phyloP scores from a whole-genome alignment of 495 filamentous ascomycete genomes.

The Lepidopterella palustris region DNA sequence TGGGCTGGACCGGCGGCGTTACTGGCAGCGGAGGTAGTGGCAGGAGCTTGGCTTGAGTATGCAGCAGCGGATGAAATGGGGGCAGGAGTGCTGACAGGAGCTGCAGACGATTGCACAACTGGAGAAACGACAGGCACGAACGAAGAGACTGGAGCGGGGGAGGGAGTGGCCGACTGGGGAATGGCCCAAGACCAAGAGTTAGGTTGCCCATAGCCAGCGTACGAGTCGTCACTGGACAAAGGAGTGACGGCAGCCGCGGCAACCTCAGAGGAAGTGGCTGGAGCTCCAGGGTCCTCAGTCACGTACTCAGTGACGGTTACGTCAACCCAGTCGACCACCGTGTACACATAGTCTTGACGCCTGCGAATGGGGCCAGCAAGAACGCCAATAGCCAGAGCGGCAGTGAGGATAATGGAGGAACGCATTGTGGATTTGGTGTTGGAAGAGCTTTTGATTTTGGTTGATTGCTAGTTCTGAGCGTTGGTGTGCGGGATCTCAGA shows the following conservation, averaged over 20 bases:
- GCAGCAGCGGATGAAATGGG: slow-evolving; percentile 3
- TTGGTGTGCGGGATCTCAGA: slow-evolving; percentile 25
- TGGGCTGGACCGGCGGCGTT: slow-evolving; percentile 5
- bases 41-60: slow-evolving; percentile 11
- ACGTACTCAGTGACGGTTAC: not conserved
- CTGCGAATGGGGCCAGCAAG: slow-evolving; percentile 54
- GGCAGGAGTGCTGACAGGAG: slow-evolving; percentile 10
- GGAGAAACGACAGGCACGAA: not conserved
- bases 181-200: too few relatives aligned
- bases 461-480: not conserved
- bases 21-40: slow-evolving; percentile 5
- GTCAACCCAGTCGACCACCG: slow-evolving; percentile 1
- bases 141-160: slow-evolving; percentile 1
- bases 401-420: slow-evolving; percentile 55
- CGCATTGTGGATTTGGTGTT: slow-evolving; percentile 58
- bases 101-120: not conserved
- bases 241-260: slow-evolving; percentile 17
- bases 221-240: slow-evolving; percentile 3
- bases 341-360: slow-evolving; percentile 29
- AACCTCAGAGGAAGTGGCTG: slow-evolving; percentile 22
- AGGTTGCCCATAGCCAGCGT: too few relatives aligned
- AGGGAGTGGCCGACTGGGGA: not conserved
- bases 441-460: slow-evolving; percentile 2
- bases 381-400: slow-evolving; percentile 56
- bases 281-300: not conserved